A percentile compares a stretch with the other conserved stretches of the same genome.
Conservation (phyloP, 768 basidiomycete species). For the Tephrocybe sp. region DNA sequence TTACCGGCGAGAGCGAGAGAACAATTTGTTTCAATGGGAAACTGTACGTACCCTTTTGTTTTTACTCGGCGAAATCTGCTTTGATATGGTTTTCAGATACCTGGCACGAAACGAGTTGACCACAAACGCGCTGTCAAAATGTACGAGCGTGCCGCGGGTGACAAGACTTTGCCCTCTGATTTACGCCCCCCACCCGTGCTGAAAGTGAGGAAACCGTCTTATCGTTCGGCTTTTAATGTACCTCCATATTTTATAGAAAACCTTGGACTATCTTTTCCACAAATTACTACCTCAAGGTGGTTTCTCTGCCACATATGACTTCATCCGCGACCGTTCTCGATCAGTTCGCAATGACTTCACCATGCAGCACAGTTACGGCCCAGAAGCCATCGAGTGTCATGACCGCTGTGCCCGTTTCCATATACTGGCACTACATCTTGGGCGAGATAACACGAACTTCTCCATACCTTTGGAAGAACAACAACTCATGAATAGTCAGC, state of each 20-base stretch:
- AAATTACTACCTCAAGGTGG: constrained; percentile 71
- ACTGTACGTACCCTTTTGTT: constrained; percentile 58
- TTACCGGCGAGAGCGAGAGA: constrained; percentile 86
- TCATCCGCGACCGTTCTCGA: constrained; percentile 91
- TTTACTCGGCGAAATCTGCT: constrained; percentile 29
- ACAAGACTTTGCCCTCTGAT: constrained; percentile 90
- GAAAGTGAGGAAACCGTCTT: constrained; percentile 45
- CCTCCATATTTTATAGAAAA: constrained; percentile 48
- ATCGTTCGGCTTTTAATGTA: not conserved
- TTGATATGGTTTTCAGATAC: constrained; percentile 57
- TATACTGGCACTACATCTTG: constrained; percentile 74
- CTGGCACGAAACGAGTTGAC: constrained; percentile 83
- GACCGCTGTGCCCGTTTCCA: constrained; percentile 95
- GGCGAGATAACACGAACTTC: constrained; percentile 58
- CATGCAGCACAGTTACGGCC: constrained; percentile 81
- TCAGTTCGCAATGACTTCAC: constrained; percentile 92
- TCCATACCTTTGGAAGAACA: constrained; percentile 78
- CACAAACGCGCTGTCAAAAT: constrained; percentile 89
- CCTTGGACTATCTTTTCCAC: constrained; percentile 91
- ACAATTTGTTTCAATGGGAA: constrained; percentile 86
- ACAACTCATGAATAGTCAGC: constrained; percentile 88
- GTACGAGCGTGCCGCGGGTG: constrained; percentile 93
- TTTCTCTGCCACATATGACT: constrained; percentile 70
- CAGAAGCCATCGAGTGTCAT: constrained; percentile 82
- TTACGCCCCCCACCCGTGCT: constrained; percentile 85